Conservation (phyloP, 164 flowering plant genomes). For the Stephania yunnanensis region DNA sequence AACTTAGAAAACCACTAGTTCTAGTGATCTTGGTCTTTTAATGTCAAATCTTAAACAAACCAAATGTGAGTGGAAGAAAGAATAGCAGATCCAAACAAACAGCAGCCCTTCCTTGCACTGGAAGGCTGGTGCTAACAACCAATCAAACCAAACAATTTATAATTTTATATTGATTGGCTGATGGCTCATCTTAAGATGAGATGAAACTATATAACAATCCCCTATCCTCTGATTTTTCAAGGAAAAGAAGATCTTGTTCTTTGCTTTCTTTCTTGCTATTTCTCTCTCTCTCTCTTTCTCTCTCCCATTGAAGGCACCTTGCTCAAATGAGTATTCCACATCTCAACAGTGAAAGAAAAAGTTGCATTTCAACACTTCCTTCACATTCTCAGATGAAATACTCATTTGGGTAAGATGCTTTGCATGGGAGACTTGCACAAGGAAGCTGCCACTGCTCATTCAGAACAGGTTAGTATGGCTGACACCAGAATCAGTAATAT, state of each 20-base stretch:
- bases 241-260: neutral
- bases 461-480: constrained; percentile 5
- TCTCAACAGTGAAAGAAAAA: constrained; percentile 1
- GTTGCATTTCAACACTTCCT: neutral
- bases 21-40: too few relatives aligned
- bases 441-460: neutral
- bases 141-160: constrained; percentile 10
- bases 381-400: constrained; percentile 17
- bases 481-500: neutral
- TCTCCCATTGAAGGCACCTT: constrained; percentile 31
- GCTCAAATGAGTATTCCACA: constrained; percentile 51
- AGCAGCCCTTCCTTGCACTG: neutral
- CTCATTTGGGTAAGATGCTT: constrained; percentile 43
- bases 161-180: constrained; percentile 1
- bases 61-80: neutral
- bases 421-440: constrained; percentile 18
- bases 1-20: too few relatives aligned
- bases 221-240: neutral
- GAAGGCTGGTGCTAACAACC: constrained; percentile 12
- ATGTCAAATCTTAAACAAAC: too few relatives aligned
- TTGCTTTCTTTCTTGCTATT: neutral
- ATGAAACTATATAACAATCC: neutral
- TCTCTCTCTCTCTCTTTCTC: neutral
- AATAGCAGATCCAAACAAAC: constrained; percentile 9
- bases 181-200: neutral